Evolutionary conservation across 352 stramenopile species (phyloP), one percentile per base, ranked within the genome.

Genomic region (Phytophthora rubi): DNA sequence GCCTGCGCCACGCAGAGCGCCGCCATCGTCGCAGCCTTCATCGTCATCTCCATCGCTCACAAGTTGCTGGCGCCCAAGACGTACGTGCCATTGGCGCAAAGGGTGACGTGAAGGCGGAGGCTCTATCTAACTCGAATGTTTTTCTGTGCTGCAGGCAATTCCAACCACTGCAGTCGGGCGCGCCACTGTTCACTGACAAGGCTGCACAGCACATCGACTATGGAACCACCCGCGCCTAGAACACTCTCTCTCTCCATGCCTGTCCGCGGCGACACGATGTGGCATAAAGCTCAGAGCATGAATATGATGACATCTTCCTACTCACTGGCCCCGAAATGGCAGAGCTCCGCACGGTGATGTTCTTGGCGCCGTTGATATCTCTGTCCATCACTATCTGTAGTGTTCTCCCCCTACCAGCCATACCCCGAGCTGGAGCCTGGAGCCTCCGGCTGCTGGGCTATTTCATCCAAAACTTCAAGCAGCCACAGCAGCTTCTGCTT

Each of bases 1-100:
- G 82, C 85, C 7, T 88, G 78, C 15, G 80, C 82, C 33, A 77
- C 75, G 16, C 82, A 91, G 61, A 85, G 83, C 57, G 81, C 84
- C 3, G 82, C 81, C 21, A 76, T 90, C 61, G 81, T 91, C 37
- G 67, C 69, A 4, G 78, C 78, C 42, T 92, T 92, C 61, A 78
- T 92, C 62, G 18, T 90, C 44, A 87, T 92, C 57, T 69, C 71
- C 16, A 35, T 87, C 18, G 64, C 62, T 16, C 64, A 75, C 44
- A 82, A 75, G 49, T 42, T 86, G 26, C 21, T 88, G 49, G 55
- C 70, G 10, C 63, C 57, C n/a, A 68, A 73, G 53, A 68, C 65
- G 81, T 88, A 45, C 45, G 79, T 75, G 16, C 48, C 56, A 28
- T 16, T 37, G 15, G 35, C 53, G 26, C 13, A 28, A n/a, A 30